phyloP scores from a whole-genome alignment of 345 rosid genomes.

The Populus nigra region DNA sequence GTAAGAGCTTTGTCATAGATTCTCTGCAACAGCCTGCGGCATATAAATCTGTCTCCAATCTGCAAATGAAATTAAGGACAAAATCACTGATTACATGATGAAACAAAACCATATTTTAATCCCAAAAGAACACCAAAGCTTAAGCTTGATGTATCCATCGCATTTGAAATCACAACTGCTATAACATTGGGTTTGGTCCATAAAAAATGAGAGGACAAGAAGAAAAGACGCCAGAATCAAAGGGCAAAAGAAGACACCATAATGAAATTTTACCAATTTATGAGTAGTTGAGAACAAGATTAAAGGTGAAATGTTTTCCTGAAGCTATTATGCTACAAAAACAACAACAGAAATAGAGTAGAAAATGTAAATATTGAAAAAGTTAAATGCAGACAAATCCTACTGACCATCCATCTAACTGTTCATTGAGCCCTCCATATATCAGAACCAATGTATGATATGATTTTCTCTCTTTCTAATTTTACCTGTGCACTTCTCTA shows the following conservation, averaged over 20 bases:
- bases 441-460: too few species aligned
- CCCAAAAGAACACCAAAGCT: neutral
- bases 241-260: neutral
- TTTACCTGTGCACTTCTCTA: too few species aligned
- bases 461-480: too few species aligned
- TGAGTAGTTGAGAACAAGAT: neutral
- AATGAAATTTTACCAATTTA: too few species aligned
- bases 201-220: neutral
- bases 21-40: constrained; percentile 64
- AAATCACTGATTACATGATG: neutral
- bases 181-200: neutral
- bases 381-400: too few species aligned
- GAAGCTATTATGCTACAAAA: neutral
- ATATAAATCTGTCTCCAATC: constrained; percentile 86
- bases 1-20: constrained; percentile 80
- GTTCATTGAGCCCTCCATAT: too few species aligned
- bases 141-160: neutral
- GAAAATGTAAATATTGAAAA: neutral
- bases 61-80: constrained; percentile 36
- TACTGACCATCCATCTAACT: too few species aligned
- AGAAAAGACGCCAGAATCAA: neutral
- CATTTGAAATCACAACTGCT: neutral
- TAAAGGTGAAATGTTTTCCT: neutral
- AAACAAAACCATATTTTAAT: too few species aligned
- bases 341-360: neutral